Evolutionary conservation across 2,329 filamentous ascomycete genomes (phyloP).

Genomic region (Cadophora luteo-olivacea): DNA sequence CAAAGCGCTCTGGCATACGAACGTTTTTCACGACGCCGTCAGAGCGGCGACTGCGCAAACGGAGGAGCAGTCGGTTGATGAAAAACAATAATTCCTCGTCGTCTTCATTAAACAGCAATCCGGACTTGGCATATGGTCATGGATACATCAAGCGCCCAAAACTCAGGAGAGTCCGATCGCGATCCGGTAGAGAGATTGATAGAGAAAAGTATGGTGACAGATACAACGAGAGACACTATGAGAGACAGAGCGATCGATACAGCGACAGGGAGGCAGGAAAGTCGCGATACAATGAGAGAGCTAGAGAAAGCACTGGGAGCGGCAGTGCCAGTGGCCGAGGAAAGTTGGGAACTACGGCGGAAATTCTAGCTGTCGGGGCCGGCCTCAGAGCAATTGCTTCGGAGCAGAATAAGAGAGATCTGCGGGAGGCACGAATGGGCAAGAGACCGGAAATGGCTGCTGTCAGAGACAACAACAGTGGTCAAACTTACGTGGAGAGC

Average conservation of each 20-base stretch:
- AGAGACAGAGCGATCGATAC: slow-evolving; percentile 24
- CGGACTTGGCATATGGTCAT: slow-evolving; percentile 71
- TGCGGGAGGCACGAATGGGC: slow-evolving; percentile 43
- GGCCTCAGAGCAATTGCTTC: slow-evolving; percentile 54
- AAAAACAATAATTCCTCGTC: slow-evolving; percentile 67
- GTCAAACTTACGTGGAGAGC: slow-evolving; percentile 25
- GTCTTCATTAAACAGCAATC: slow-evolving; percentile 63
- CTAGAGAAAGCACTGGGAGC: slow-evolving; percentile 32
- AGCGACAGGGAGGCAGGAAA: slow-evolving; percentile 26
- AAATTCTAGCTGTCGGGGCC: slow-evolving; percentile 54
- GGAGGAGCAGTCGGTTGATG: slow-evolving; percentile 58
- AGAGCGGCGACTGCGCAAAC: slow-evolving; percentile 56
- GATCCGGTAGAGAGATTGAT: slow-evolving; percentile 40
- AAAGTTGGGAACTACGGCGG: slow-evolving; percentile 49
- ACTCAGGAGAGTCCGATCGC: slow-evolving; percentile 36
- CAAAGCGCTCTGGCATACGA: slow-evolving; percentile 57
- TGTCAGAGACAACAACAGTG: slow-evolving; percentile 23
- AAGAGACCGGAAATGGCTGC: slow-evolving; percentile 31
- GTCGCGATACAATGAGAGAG: slow-evolving; percentile 15
- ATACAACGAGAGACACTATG: slow-evolving; percentile 22
- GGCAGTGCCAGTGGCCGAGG: slow-evolving; percentile 25
- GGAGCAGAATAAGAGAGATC: slow-evolving; percentile 46
- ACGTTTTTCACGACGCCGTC: slow-evolving; percentile 69
- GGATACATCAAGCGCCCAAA: slow-evolving; percentile 53
- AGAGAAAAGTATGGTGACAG: slow-evolving; percentile 33